Conservation (phyloP, 371 early-diverging fungal species). For the Actinomucor elegans region DNA sequence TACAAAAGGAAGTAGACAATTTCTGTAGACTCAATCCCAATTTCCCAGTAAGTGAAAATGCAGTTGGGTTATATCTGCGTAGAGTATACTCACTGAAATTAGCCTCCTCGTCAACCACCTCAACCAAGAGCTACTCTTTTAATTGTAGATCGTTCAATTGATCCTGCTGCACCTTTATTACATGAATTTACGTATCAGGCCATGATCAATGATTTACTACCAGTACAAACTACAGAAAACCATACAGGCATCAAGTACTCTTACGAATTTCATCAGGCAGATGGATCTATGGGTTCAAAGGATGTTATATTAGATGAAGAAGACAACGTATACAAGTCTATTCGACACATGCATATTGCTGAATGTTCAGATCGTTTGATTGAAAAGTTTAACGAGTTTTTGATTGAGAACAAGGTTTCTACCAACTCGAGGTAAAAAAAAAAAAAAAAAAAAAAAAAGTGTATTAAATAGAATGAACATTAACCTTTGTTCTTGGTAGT, state of each 20-base stretch:
- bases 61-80: too few relatives aligned
- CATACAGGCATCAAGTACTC: conserved; percentile 62
- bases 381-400: conserved; percentile 80
- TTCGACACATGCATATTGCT: conserved; percentile 93
- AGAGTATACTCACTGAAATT: neutral
- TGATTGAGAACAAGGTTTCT: conserved; percentile 57
- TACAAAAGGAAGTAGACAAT: conserved; percentile 73
- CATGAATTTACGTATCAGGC: conserved; percentile 97
- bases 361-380: conserved; percentile 85
- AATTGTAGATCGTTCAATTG: conserved; percentile 88
- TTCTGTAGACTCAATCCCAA: conserved; percentile 59
- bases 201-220: conserved; percentile 85
- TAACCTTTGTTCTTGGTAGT: neutral
- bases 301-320: conserved; percentile 69
- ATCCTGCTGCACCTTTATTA: conserved; percentile 82
- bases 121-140: conserved; percentile 76
- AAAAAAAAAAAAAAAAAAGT: too few relatives aligned
- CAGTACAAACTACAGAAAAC: conserved; percentile 59
- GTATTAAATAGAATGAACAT: neutral
- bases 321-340: conserved; percentile 77
- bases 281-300: conserved; percentile 50
- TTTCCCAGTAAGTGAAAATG: conserved; percentile 53
- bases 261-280: conserved; percentile 53
- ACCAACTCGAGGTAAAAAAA: conserved; percentile 38
- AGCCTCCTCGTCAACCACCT: conserved; percentile 47